Conservation (phyloP, 768 basidiomycete species). For the Mycena belliarum region DNA sequence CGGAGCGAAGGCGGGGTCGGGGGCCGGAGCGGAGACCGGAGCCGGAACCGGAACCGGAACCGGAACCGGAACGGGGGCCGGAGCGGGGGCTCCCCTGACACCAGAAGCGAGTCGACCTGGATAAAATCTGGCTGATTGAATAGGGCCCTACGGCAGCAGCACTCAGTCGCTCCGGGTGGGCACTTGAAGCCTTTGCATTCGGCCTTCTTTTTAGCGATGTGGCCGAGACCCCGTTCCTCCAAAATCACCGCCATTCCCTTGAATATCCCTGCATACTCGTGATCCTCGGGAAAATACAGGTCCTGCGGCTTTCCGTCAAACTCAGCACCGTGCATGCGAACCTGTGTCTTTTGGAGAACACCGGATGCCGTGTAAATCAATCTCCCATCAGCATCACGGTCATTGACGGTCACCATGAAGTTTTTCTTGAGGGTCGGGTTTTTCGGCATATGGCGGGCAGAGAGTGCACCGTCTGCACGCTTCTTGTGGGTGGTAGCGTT, state of each 20-base stretch:
- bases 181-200: background rate
- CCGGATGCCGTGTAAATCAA: background rate
- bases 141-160: background rate
- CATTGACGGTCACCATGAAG: background rate
- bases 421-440: background rate
- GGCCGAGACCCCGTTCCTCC: background rate
- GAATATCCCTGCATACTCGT: background rate
- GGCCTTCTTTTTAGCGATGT: background rate
- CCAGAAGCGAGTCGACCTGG: too few species aligned
- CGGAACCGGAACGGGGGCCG: too few species aligned
- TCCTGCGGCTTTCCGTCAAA: background rate
- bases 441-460: background rate
- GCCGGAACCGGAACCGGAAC: too few species aligned
- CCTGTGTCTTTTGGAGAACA: background rate
- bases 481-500: background rate
- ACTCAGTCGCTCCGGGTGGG: background rate
- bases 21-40: too few species aligned
- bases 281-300: background rate
- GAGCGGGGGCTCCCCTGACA: too few species aligned
- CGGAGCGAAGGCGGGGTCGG: too few species aligned
- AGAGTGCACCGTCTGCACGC: background rate
- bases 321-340: background rate
- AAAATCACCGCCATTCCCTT: conserved; percentile 1
- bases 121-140: too few species aligned
- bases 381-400: background rate